Base-by-base conservation (phyloP, 2,329 filamentous ascomycete genomes). In the Colletotrichum sp. region DNA sequence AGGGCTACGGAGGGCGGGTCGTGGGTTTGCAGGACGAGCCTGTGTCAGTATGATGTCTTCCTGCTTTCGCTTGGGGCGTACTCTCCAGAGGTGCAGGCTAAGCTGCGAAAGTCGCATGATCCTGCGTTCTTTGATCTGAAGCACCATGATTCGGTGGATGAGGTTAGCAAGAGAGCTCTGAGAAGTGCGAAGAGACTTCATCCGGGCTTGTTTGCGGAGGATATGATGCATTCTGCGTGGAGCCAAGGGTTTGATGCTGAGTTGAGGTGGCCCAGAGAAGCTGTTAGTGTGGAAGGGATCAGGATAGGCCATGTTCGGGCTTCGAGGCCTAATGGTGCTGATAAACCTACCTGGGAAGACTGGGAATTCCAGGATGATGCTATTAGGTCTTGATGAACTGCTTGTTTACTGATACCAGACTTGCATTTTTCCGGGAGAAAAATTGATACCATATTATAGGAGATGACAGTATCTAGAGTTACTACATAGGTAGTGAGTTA, bases 121-220 rank as follows among this genome's bases (percentile, higher is more conserved):
- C 78, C 83, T 4, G 84, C 86, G 8, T 91, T 91, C 79, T 90
- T 90, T 76, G 81, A 84, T 36, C 80, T 91, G 68, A 81, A 89
- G 31, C 89, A 91, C 77, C 84, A 86, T 76, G 89, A 91, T 73
- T 90, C 88, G 16, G 89, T 91, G 1, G 90, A 91, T 74, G 88
- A 90, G 58, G 88, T 91, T 29, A 87, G 89, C 27, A 87, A 86
- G 62, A 86, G 88, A 24, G 89, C 89, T 6, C 78, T 91, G 75
- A 86, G 84, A 77, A 87, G 86, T 57, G 87, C 91, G 84, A 85
- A 85, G 75, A 80, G 82, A 18, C 76, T 83, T 8, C 78, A 81
- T 29, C 82, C 82, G 11, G 75, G 73, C 11, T 78, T 84, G 27
- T 82, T 83, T 70, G 58, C 70, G 59, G 78, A 79, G 29, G 69